Conservation (phyloP, 2,329 filamentous ascomycete species). For the Colletotrichum higginsianum region DNA sequence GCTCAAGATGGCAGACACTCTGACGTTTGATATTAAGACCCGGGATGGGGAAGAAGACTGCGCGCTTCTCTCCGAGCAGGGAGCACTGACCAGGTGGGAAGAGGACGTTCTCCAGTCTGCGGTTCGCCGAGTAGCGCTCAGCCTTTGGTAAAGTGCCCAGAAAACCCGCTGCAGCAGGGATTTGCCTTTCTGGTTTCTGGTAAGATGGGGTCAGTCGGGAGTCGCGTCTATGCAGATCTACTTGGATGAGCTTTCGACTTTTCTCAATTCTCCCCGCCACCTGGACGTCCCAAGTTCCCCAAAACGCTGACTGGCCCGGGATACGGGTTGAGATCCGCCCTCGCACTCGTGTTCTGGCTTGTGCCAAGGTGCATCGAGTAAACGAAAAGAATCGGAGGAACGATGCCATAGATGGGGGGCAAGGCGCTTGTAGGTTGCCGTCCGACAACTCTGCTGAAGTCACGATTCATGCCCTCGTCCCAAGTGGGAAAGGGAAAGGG, state of each 20-base stretch:
- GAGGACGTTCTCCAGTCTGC: neutral
- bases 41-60: neutral
- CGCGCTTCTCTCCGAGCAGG: neutral
- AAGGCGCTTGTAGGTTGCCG: neutral
- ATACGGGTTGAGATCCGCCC: neutral
- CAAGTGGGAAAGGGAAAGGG: neutral
- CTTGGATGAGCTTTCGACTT: neutral
- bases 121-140: neutral
- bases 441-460: slow-evolving; percentile 9
- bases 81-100: slow-evolving; percentile 13
- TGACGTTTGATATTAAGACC: neutral
- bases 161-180: neutral
- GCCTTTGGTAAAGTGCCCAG: neutral
- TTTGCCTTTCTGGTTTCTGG: neutral
- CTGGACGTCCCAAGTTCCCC: neutral
- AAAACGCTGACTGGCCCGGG: neutral
- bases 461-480: slow-evolving; percentile 24
- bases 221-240: neutral
- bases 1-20: slow-evolving; percentile 3
- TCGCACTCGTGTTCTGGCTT: slow-evolving; percentile 10
- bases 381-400: slow-evolving; percentile 8
- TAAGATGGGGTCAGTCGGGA: too few species aligned
- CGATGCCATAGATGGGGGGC: neutral
- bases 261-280: neutral
- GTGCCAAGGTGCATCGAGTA: slow-evolving; percentile 2